phyloP scores from a whole-genome alignment of 345 rosid genomes.

The Salix koriyanagi region DNA sequence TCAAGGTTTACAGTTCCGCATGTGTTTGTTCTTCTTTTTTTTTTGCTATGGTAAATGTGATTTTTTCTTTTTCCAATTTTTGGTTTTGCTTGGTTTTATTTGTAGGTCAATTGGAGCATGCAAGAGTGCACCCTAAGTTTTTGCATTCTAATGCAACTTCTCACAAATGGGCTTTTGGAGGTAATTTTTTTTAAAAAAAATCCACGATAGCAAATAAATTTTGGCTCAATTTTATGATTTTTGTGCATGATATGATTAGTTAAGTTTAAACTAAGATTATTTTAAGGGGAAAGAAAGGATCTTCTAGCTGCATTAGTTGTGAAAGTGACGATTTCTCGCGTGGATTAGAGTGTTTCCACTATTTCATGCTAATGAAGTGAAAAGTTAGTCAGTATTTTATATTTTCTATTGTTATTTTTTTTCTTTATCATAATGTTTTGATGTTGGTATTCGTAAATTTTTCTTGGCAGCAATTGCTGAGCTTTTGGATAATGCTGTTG shows the following conservation, averaged over 20 bases:
- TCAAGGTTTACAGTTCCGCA: slow-evolving; percentile 16
- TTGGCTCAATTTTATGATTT: not conserved
- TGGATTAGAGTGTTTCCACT: not conserved
- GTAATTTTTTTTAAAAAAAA: slow-evolving; percentile 22
- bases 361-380: not conserved
- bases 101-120: slow-evolving; percentile 72
- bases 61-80: not conserved
- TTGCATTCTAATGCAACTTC: slow-evolving; percentile 98
- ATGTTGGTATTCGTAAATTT: not conserved
- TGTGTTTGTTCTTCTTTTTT: not conserved
- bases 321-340: not conserved
- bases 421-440: not conserved
- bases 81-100: not conserved
- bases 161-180: slow-evolving; percentile 99
- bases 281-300: not conserved
- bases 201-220: not conserved
- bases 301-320: not conserved
- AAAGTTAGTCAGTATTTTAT: not conserved
- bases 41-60: not conserved
- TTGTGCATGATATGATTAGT: not conserved
- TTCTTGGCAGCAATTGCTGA: slow-evolving; percentile 84
- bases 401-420: not conserved
- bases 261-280: not conserved
- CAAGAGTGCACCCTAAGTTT: slow-evolving; percentile 92
- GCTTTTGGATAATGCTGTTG: slow-evolving; percentile 92